Percentiles rank a stretch among this genome's conserved stretches.
Conservation (phyloP, 306 rosid species). For the Dryas alaskensis region DNA sequence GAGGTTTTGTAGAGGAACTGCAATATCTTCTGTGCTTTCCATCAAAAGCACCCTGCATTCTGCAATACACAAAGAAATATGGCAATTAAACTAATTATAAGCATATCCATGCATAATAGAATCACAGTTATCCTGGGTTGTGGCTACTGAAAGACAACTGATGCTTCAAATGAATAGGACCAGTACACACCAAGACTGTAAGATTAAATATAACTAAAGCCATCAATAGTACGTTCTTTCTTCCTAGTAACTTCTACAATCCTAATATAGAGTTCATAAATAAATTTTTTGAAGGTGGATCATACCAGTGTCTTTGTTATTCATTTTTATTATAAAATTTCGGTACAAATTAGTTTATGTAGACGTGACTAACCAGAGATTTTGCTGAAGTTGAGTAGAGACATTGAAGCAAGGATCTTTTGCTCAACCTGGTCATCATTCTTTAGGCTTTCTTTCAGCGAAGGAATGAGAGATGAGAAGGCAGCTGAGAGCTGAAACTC, state of each 20-base stretch:
- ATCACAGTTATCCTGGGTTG: neutral
- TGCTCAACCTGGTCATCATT: constrained; percentile 47
- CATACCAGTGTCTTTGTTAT: neutral
- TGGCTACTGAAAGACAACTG: no score
- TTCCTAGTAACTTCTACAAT: no score
- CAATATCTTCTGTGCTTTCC: constrained; percentile 55
- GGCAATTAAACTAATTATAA: neutral
- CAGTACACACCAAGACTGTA: no score
- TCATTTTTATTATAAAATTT: neutral
- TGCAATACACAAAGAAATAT: constrained; percentile 25
- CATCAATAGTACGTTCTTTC: no score
- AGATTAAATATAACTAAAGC: no score
- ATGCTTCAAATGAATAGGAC: no score
- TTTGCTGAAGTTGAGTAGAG: constrained; percentile 72
- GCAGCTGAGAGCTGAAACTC: constrained; percentile 56
- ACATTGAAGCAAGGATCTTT: constrained; percentile 62
- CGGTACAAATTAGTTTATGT: neutral
- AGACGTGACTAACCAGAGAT: constrained; percentile 53
- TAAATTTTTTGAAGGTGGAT: no score
- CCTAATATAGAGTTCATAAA: no score
- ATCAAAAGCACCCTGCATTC: constrained; percentile 62
- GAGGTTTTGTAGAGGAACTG: constrained; percentile 51
- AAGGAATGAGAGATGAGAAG: constrained; percentile 46
- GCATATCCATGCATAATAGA: neutral
- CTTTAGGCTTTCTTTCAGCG: constrained; percentile 47